Conservation (phyloP, 768 basidiomycete genomes). For the Trametes villosa region DNA sequence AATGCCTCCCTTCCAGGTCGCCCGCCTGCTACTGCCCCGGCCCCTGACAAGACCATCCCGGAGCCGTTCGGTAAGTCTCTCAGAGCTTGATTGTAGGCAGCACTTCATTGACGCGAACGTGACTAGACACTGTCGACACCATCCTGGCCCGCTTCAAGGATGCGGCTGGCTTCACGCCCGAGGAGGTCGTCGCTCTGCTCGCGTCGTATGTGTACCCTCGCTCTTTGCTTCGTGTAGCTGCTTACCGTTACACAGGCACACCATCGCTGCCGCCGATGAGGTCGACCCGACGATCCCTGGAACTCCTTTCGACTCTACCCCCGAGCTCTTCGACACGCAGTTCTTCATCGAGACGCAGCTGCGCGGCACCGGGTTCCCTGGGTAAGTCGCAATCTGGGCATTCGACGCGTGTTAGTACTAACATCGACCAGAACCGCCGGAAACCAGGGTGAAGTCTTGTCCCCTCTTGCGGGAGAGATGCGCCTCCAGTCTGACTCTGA, state of each 20-base stretch:
- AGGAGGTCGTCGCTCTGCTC: conserved; percentile 27
- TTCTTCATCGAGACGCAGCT: conserved; percentile 35
- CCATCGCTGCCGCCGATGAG: conserved; percentile 29
- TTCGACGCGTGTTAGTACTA: background rate
- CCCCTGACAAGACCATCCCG: conserved; percentile 20
- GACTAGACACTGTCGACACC: conserved; percentile 25
- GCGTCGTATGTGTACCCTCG: conserved; percentile 27
- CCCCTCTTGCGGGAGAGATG: conserved; percentile 37
- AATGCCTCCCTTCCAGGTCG: conserved; percentile 23
- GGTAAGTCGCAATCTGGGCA: conserved; percentile 18
- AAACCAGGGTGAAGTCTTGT: conserved; percentile 33
- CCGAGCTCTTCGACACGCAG: conserved; percentile 31
- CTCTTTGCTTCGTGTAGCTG: background rate
- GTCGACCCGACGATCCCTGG: conserved; percentile 31
- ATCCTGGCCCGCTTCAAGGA: conserved; percentile 27
- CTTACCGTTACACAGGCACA: conserved; percentile 10
- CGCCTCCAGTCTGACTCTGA: conserved; percentile 38
- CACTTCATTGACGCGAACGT: background rate
- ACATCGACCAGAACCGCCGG: conserved; percentile 15
- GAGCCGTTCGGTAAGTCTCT: conserved; percentile 14
- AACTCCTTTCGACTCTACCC: conserved; percentile 33
- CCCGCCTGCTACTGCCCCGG: conserved; percentile 20
- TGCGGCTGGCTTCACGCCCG: conserved; percentile 21
- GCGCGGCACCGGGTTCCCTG: conserved; percentile 31
- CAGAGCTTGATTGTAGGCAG: background rate